Evolutionary conservation across 208 protist genomes (phyloP).

Genomic region (Wallacemonas sp.): DNA sequence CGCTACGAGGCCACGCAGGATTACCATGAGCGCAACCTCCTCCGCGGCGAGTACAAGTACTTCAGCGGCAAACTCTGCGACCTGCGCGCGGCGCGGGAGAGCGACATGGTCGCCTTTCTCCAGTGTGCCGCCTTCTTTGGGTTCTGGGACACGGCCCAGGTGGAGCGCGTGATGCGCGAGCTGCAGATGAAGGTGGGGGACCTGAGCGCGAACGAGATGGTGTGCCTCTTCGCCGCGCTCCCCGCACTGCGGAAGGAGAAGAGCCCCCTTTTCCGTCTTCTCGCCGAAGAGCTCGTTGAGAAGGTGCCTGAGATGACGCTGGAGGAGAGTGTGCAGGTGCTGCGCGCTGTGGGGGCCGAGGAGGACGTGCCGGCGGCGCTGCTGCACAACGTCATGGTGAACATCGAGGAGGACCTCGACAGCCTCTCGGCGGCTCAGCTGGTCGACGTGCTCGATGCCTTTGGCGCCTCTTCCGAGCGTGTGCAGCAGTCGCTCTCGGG

Average conservation of each 20-base stretch:
- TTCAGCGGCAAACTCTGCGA: conserved; percentile 91
- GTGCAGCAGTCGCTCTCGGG: conserved; percentile 21
- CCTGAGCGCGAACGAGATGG: conserved; percentile 56
- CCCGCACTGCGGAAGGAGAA: conserved; percentile 65
- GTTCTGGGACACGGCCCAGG: conserved; percentile 87
- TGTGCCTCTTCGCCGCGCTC: conserved; percentile 67
- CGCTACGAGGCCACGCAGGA: conserved; percentile 78
- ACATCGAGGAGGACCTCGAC: conserved; percentile 36
- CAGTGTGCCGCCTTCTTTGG: conserved; percentile 85
- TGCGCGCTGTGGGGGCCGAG: conserved; percentile 42
- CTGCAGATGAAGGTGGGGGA: conserved; percentile 54
- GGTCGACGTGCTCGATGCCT: conserved; percentile 65
- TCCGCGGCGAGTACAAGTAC: conserved; percentile 94
- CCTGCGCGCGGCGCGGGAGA: conserved; percentile 50
- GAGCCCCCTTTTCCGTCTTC: conserved; percentile 41
- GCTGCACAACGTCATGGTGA: conserved; percentile 42
- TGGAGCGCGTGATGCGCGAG: conserved; percentile 69
- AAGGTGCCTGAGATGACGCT: conserved; percentile 65
- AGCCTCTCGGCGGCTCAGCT: conserved; percentile 43
- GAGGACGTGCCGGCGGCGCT: conserved; percentile 44
- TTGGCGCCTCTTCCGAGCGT: conserved; percentile 29
- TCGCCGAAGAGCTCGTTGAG: conserved; percentile 46
- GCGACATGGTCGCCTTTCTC: conserved; percentile 82
- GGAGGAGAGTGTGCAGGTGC: conserved; percentile 75
- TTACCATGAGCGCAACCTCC: conserved; percentile 79